Evolutionary conservation across 139 green algal species (phyloP).

Genomic region (Closterium sp.): DNA sequence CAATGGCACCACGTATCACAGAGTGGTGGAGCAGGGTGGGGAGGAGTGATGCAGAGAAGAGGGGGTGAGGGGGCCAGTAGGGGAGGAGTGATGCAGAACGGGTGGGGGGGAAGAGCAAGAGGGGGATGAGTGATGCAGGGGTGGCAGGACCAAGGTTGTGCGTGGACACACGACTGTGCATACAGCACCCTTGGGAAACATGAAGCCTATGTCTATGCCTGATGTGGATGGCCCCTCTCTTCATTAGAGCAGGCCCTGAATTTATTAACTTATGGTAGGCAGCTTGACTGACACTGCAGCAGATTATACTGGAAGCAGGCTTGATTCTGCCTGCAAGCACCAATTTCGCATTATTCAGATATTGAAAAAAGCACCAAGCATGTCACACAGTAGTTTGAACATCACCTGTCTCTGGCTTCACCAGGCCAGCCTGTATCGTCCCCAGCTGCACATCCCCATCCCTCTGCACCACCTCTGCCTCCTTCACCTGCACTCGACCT

Average conservation of each 20-base stretch:
- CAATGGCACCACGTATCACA: constrained; percentile 15
- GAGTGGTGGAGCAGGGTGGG: background rate
- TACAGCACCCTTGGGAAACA: background rate
- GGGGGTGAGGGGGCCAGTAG: too few species aligned
- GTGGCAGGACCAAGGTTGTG: background rate
- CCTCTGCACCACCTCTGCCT: too few species aligned
- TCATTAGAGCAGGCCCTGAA: too few species aligned
- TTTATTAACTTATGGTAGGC: background rate
- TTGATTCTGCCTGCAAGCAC: background rate
- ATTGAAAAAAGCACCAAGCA: too few species aligned
- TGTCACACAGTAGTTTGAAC: background rate
- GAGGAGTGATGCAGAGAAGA: background rate
- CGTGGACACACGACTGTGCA: background rate
- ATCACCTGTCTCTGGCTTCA: background rate
- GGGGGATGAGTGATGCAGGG: too few species aligned
- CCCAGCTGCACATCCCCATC: too few species aligned
- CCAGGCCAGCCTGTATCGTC: too few species aligned
- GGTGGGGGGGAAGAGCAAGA: too few species aligned
- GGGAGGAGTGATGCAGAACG: too few species aligned
- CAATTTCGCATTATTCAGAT: background rate
- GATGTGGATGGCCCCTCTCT: too few species aligned
- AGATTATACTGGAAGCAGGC: background rate
- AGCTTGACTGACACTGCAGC: background rate
- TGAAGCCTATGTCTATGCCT: background rate
- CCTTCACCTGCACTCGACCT: too few species aligned